Percentiles rank a stretch among this genome's conserved stretches.
Conservation (phyloP, 129 eudicot genomes). For the Pittosporum tobira region DNA sequence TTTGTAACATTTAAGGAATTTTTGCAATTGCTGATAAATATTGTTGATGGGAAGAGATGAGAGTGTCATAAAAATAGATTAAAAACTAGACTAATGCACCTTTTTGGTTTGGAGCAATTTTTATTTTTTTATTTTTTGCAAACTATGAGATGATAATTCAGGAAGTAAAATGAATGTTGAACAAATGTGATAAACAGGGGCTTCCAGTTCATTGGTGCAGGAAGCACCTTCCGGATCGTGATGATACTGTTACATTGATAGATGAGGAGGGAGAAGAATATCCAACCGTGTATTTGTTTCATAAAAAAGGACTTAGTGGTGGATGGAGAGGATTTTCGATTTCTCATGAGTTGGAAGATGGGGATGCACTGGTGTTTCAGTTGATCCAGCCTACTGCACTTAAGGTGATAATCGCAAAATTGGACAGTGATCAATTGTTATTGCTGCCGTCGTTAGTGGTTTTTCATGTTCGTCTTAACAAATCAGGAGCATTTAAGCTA, state of each 20-base stretch:
- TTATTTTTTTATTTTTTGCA: too few species aligned
- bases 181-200: constrained; percentile 30
- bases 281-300: constrained; percentile 48
- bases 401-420: constrained; percentile 32
- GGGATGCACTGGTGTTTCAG: constrained; percentile 82
- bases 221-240: constrained; percentile 43
- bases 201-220: constrained; percentile 61
- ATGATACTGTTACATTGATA: constrained; percentile 44
- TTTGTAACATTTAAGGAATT: not conserved
- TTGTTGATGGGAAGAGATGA: too few species aligned
- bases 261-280: constrained; percentile 66
- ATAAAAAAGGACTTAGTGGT: constrained; percentile 59
- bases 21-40: not conserved
- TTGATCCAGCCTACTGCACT: constrained; percentile 26
- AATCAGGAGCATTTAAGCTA: too few species aligned
- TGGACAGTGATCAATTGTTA: not conserved
- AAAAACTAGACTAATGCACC: too few species aligned
- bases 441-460: too few species aligned
- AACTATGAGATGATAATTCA: too few species aligned
- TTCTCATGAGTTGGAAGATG: constrained; percentile 61
- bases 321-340: constrained; percentile 84
- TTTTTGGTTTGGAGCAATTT: too few species aligned
- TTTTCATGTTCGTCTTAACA: too few species aligned
- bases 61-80: too few species aligned
- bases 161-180: not conserved